Evolutionary conservation across 192 early-diverging fungal genomes (phyloP).

Genomic region (Linnemannia elongata): DNA sequence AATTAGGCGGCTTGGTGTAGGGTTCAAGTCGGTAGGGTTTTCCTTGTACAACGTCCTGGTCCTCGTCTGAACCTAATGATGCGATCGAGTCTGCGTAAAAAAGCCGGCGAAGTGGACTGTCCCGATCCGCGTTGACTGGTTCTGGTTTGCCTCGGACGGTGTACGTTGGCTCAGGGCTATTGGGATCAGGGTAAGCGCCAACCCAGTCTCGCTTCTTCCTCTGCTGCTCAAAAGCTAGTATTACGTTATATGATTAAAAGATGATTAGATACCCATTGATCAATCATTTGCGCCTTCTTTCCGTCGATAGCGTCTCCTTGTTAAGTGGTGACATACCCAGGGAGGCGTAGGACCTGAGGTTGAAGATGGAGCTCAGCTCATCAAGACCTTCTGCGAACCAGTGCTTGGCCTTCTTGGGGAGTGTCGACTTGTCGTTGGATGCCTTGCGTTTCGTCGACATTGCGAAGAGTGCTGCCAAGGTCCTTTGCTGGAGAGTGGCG

Average conservation of each 20-base stretch:
- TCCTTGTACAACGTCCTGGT: background rate
- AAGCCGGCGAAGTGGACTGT: background rate
- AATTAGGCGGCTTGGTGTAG: slow-evolving; percentile 34
- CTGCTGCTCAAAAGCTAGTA: slow-evolving; percentile 21
- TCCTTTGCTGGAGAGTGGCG: background rate
- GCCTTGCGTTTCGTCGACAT: slow-evolving; percentile 22
- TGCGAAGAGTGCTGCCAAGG: background rate
- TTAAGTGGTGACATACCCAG: slow-evolving; percentile 4
- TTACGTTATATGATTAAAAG: background rate
- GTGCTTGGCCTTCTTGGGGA: slow-evolving; percentile 24
- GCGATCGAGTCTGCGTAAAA: background rate
- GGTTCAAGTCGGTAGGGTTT: slow-evolving; percentile 46
- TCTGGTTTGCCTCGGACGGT: slow-evolving; percentile 15
- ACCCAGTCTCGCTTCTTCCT: slow-evolving; percentile 31
- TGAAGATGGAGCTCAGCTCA: slow-evolving; percentile 23
- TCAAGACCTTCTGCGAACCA: slow-evolving; percentile 33
- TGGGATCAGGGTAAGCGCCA: slow-evolving; percentile 34
- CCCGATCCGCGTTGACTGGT: slow-evolving; percentile 14
- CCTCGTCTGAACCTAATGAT: background rate
- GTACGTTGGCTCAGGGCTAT: background rate
- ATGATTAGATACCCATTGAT: background rate
- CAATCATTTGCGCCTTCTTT: background rate
- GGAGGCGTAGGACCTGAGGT: slow-evolving; percentile 9
- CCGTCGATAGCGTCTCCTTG: background rate
- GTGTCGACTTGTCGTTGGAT: slow-evolving; percentile 18